Evolutionary conservation across 345 rosid species (phyloP).

Genomic region (Boechera stricta): DNA sequence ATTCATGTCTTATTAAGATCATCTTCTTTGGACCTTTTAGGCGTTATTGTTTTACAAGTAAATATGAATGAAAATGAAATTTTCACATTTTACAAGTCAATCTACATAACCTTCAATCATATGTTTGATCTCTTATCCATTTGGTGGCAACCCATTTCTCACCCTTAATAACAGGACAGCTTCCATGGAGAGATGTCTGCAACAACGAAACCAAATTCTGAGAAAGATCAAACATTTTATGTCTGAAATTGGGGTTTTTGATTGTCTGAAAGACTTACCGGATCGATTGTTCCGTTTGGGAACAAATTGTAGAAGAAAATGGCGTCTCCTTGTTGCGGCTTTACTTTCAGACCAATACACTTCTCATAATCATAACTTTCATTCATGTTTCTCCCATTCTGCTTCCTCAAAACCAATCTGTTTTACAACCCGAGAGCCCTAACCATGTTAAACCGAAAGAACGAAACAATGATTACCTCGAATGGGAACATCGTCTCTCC

Average conservation of each 20-base stretch:
- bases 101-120: not conserved
- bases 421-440: not conserved
- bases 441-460: not conserved
- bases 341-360: constrained; percentile 66
- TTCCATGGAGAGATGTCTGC: constrained; percentile 64
- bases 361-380: constrained; percentile 54
- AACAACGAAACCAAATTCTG: constrained; percentile 23
- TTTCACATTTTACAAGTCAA: not conserved
- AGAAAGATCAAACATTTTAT: not conserved
- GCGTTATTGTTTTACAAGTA: constrained; percentile 19
- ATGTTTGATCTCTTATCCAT: constrained; percentile 66
- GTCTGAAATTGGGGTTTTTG: not conserved
- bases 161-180: constrained; percentile 66
- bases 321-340: constrained; percentile 70
- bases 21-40: constrained; percentile 1
- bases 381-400: constrained; percentile 55
- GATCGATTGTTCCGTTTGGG: constrained; percentile 67
- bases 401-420: constrained; percentile 25
- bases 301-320: constrained; percentile 64
- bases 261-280: constrained; percentile 41
- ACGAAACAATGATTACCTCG: constrained; percentile 52
- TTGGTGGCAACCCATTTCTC: constrained; percentile 79
- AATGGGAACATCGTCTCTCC: constrained; percentile 75
- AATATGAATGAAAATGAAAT: constrained; percentile 9
- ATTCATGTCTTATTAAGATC: not conserved